phyloP scores from a whole-genome alignment of 2,329 filamentous ascomycete species.

The Aspergillus sp. region DNA sequence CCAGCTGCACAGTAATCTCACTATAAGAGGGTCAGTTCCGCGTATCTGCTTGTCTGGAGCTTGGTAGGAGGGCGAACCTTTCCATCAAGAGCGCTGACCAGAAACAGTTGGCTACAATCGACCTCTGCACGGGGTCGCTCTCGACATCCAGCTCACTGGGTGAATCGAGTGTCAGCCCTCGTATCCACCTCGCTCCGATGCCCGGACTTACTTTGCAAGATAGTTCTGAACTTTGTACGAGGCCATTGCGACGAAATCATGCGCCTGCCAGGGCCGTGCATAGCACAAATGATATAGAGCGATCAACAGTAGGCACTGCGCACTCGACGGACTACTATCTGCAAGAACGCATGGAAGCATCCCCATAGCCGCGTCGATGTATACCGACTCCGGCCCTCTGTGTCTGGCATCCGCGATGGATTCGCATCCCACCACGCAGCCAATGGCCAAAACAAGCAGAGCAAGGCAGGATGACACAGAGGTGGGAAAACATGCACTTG shows the following conservation, averaged over 20 bases:
- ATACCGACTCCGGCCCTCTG: background rate
- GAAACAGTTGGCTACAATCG: slow-evolving; percentile 14
- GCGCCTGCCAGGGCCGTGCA: slow-evolving; percentile 13
- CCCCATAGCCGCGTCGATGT: slow-evolving; percentile 8
- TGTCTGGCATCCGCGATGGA: background rate
- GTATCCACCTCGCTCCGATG: background rate
- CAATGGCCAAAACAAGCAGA: slow-evolving; percentile 8
- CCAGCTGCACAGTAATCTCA: slow-evolving; percentile 16
- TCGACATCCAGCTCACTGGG: background rate
- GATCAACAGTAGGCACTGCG: slow-evolving; percentile 9
- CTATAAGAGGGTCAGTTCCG: background rate
- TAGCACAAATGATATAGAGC: slow-evolving; percentile 12
- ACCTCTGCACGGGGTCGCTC: no score
- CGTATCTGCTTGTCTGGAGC: no score
- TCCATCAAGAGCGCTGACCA: slow-evolving; percentile 16
- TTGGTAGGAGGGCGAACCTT: slow-evolving; percentile 1
- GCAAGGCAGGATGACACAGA: slow-evolving; percentile 4
- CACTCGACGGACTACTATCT: background rate
- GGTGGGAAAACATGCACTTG: background rate
- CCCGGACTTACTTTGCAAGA: background rate
- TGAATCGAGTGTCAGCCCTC: background rate
- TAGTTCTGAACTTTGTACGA: slow-evolving; percentile 9
- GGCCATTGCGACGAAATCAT: slow-evolving; percentile 16
- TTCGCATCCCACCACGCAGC: background rate
- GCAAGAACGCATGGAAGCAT: slow-evolving; percentile 5